phyloP scores from a whole-genome alignment of 2,329 filamentous ascomycete species.

The Aspergillus sp. region DNA sequence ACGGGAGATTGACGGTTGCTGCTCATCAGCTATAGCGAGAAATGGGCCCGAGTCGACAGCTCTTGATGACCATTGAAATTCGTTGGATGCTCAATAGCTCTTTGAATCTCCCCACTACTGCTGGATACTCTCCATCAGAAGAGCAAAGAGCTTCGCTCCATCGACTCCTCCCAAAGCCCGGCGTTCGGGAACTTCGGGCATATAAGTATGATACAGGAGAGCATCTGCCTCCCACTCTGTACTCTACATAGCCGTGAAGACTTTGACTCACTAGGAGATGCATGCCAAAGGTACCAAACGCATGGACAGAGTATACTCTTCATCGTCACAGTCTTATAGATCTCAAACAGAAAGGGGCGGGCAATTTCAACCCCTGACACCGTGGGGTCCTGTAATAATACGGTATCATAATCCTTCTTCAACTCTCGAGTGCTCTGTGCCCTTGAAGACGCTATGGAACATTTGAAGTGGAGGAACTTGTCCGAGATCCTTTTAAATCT shows the following conservation, averaged over 20 bases:
- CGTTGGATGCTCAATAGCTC: slow-evolving; percentile 10
- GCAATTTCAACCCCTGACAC: slow-evolving; percentile 2
- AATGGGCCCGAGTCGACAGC: background rate
- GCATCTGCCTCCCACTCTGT: background rate
- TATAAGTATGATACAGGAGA: background rate
- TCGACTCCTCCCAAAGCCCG: background rate
- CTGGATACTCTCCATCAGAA: slow-evolving; percentile 3
- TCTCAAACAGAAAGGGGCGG: slow-evolving; percentile 2
- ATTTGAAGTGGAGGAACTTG: background rate
- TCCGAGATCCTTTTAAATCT: background rate
- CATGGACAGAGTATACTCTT: background rate
- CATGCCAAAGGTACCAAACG: background rate
- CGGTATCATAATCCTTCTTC: slow-evolving; percentile 2
- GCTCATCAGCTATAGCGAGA: background rate
- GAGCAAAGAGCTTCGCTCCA: no score
- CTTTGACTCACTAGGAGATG: background rate
- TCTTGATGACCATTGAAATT: slow-evolving; percentile 5
- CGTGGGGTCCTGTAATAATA: slow-evolving; percentile 7
- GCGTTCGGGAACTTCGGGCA: background rate
- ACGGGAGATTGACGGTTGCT: slow-evolving; percentile 7
- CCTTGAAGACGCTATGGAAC: background rate
- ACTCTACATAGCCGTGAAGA: background rate
- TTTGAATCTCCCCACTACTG: slow-evolving; percentile 4
- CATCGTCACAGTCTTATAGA: background rate
- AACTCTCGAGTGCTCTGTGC: background rate